Evolutionary conservation across 257 asterid species (phyloP), one percentile per base, ranked within the genome.

Genomic region (Pogostemon cablin): DNA sequence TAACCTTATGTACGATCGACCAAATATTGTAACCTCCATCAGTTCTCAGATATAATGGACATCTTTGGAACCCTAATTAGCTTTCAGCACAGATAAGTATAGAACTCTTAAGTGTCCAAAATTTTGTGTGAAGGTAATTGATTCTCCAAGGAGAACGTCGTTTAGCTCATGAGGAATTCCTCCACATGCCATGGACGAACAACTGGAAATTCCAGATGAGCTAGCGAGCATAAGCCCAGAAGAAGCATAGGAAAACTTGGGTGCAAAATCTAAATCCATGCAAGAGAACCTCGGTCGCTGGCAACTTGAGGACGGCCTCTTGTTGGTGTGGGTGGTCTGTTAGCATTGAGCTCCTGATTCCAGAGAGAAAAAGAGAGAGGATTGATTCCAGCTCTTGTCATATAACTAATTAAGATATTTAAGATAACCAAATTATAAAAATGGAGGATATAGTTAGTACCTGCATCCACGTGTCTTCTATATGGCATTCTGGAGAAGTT

Each of bases 381-480:
- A 15, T 15, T 15, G 17, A 15, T 15, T 67, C 55, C 65, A 72
- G 50, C n/a, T 49, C 46, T 40, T 46, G 44, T 50, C 7, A 5
- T 25, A 4, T 15, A 11, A 20, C 5, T 40, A 3, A 9, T 7
- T 6, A n/a, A 9, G 6, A 9, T 5, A 20, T 20, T 20, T 20
- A 20, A 20, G 55, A 40, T 62, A 1, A 52, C 12, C 20, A 5
- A 12, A 74, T 58, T 4, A 40, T 20, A 47, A 65, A 48, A 69
- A 55, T 9, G 60, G 72, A 64, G 35, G 67, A 44, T 70, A 69
- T 20, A 64, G 25, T 64, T 69, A 62, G 56, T 68, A 91, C 97
- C 97, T 90, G 98, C 98, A 93, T 93, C 98, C 98, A 93, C 8
- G 91, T 89, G 80, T 87, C 98, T 67, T 93, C 98, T 46, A 85